Conservation (phyloP, 2,329 filamentous ascomycete species). For the Metarhizium sp. region DNA sequence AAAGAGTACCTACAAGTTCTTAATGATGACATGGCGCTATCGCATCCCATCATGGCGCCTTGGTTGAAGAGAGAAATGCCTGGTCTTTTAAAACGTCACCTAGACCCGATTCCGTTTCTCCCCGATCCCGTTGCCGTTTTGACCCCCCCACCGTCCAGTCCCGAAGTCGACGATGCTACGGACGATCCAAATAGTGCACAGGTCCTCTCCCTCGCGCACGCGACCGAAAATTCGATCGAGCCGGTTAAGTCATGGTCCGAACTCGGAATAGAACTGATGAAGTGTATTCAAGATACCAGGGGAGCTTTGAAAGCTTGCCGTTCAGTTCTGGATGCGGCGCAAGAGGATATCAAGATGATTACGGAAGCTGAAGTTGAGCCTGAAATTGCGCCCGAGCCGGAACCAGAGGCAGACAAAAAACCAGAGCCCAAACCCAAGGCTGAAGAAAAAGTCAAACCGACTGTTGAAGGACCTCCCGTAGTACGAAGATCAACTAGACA, state of each 20-base stretch:
- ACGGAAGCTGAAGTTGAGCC: slow-evolving; percentile 1
- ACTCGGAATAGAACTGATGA: slow-evolving; percentile 24
- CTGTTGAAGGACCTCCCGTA: slow-evolving; percentile 2
- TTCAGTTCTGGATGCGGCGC: slow-evolving; percentile 14
- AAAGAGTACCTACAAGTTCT: slow-evolving; percentile 45
- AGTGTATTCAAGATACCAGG: slow-evolving; percentile 18
- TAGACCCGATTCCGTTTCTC: slow-evolving; percentile 55
- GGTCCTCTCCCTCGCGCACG: not conserved
- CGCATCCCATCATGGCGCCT: slow-evolving; percentile 51
- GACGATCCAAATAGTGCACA: not conserved
- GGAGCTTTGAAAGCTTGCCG: slow-evolving; percentile 21
- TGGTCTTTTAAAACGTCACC: slow-evolving; percentile 37
- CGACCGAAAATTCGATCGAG: slow-evolving; percentile 5
- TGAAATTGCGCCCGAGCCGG: not conserved
- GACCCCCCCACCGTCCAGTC: slow-evolving; percentile 18
- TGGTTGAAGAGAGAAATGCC: slow-evolving; percentile 45
- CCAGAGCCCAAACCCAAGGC: not conserved
- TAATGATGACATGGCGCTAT: slow-evolving; percentile 44
- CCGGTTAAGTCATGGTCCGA: slow-evolving; percentile 21
- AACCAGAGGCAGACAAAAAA: not conserved
- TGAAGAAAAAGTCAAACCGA: slow-evolving; percentile 2
- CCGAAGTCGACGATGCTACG: not conserved
- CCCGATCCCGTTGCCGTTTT: slow-evolving; percentile 39
- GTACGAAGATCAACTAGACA: slow-evolving; percentile 7
- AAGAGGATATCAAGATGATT: slow-evolving; percentile 9